Evolutionary conservation across 345 rosid species (phyloP).

Genomic region (Conringia planisiliqua): DNA sequence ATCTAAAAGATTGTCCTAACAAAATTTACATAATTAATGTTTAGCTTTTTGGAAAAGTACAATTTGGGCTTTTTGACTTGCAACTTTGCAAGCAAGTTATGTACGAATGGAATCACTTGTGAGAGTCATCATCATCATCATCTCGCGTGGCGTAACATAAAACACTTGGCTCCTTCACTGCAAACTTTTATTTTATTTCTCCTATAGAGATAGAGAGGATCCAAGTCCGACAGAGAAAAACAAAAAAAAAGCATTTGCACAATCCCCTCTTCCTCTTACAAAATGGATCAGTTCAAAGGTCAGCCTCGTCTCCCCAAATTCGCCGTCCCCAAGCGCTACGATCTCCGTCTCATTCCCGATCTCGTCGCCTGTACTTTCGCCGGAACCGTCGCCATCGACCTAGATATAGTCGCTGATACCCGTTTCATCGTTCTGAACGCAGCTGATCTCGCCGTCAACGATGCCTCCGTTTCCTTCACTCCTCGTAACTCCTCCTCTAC

Average conservation of each 20-base stretch:
- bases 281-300: constrained; percentile 79
- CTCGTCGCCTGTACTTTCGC: constrained; percentile 65
- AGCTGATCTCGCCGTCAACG: constrained; percentile 66
- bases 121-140: neutral
- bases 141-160: constrained; percentile 22
- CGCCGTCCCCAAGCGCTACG: constrained; percentile 81
- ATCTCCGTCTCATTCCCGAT: constrained; percentile 72
- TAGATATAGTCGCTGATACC: constrained; percentile 58
- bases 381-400: constrained; percentile 57
- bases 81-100: neutral
- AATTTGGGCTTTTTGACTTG: no score
- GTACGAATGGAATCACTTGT: neutral
- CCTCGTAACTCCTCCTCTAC: constrained; percentile 37
- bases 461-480: constrained; percentile 53
- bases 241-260: neutral
- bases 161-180: neutral
- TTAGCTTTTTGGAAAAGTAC: no score
- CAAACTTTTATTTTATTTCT: neutral
- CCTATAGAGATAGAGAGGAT: neutral
- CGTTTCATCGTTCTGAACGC: constrained; percentile 87
- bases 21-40: no score
- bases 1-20: no score
- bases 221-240: neutral
- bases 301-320: constrained; percentile 87
- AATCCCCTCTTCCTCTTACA: neutral